These are phyloP conservation scores for Arctium minus DNA, from an alignment of 129 eudicot species.

Conservation along the genomic window DNA sequence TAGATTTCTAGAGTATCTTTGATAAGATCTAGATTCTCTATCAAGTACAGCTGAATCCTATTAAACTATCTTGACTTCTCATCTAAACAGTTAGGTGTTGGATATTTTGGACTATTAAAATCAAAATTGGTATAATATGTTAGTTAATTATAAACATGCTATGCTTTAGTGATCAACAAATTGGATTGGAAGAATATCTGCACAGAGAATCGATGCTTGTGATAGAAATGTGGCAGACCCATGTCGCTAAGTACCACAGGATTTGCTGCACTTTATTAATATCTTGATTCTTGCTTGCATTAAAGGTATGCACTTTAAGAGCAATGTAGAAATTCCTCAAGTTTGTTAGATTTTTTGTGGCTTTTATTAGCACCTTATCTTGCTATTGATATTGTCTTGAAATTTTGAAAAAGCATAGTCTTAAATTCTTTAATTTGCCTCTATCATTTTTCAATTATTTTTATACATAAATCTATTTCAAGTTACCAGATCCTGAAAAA, in stretches of 20 bases:
- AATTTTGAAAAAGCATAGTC: slow-evolving; percentile 6
- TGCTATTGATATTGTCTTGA: slow-evolving; percentile 24
- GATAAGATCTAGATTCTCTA: slow-evolving; percentile 24
- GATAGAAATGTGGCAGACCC: slow-evolving; percentile 37
- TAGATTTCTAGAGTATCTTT: not conserved
- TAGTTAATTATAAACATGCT: slow-evolving; percentile 7
- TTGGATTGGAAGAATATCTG: slow-evolving; percentile 29
- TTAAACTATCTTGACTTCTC: slow-evolving; percentile 15
- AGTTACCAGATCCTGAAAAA: slow-evolving; percentile 13
- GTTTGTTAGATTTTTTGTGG: slow-evolving; percentile 19
- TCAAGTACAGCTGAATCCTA: slow-evolving; percentile 30
- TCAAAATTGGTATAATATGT: not conserved
- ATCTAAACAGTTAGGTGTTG: slow-evolving; percentile 18
- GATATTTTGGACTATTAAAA: slow-evolving; percentile 3
- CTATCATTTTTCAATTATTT: not conserved
- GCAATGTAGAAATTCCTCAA: slow-evolving; percentile 19
- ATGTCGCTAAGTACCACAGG: slow-evolving; percentile 33
- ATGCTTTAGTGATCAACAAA: slow-evolving; percentile 26
- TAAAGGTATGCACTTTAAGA: slow-evolving; percentile 29
- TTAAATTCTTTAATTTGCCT: not conserved
- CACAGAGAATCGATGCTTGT: slow-evolving; percentile 39
- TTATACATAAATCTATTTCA: not conserved
- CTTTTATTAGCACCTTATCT: slow-evolving; percentile 34
- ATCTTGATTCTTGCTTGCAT: slow-evolving; percentile 29
- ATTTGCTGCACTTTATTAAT: slow-evolving; percentile 31